Percentiles rank a stretch among this genome's conserved stretches.
phyloP scores from a whole-genome alignment of 352 stramenopile species.

The Pythium dissotocum region DNA sequence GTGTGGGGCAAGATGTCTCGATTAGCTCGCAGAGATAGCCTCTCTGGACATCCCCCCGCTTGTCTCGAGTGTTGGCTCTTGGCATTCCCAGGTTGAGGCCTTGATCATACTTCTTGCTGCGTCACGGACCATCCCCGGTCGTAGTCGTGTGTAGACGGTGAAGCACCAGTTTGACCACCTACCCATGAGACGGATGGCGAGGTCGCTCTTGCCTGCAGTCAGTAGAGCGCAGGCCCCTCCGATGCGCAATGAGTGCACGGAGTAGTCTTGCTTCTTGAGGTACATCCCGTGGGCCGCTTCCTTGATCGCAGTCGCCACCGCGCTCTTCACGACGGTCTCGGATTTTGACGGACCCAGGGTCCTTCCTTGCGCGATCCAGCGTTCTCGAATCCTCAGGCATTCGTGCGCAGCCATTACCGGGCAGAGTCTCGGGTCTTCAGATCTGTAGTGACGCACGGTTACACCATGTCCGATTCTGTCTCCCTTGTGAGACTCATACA shows the following conservation, averaged over 20 bases:
- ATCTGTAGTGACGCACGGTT: constrained; percentile 21
- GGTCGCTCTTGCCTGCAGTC: constrained; percentile 24
- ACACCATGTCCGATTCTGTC: constrained; percentile 4
- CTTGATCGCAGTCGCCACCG: constrained; percentile 22
- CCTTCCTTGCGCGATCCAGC: constrained; percentile 5
- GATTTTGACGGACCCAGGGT: constrained; percentile 4
- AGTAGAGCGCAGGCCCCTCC: constrained; percentile 26
- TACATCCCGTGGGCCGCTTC: constrained; percentile 17
- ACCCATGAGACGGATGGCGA: constrained; percentile 24
- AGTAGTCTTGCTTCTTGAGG: constrained; percentile 20
- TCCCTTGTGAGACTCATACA: constrained; percentile 14
- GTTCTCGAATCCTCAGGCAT: constrained; percentile 11
- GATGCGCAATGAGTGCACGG: constrained; percentile 25
- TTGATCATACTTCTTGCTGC: constrained; percentile 34
- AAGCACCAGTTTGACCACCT: constrained; percentile 31
- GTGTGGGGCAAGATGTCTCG: no score
- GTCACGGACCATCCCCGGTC: constrained; percentile 23
- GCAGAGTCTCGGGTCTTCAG: constrained; percentile 1
- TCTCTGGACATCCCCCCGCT: not conserved
- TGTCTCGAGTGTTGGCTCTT: constrained; percentile 9
- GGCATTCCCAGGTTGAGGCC: constrained; percentile 24
- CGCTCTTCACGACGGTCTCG: constrained; percentile 20
- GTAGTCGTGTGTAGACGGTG: constrained; percentile 25
- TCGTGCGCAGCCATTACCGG: constrained; percentile 15
- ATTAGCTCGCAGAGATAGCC: no score